phyloP scores from a whole-genome alignment of 305 asterid species.

The Striga hermonthica region DNA sequence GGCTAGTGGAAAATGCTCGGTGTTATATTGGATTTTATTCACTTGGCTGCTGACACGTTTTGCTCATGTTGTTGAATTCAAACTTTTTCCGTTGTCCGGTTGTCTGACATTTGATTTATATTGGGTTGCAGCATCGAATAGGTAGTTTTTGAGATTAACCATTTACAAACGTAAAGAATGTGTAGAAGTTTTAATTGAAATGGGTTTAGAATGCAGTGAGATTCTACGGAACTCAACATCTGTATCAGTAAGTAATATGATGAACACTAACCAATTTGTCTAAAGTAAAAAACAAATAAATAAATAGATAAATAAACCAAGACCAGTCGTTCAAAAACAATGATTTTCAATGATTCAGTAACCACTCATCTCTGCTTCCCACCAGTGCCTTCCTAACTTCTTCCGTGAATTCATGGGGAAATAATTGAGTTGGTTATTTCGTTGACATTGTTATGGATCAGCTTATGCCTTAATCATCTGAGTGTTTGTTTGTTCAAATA shows the following conservation, averaged over 20 bases:
- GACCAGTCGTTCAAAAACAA: not conserved
- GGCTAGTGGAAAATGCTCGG: no score
- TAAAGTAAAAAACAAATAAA: not conserved
- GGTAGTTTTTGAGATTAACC: no score
- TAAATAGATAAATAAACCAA: not conserved
- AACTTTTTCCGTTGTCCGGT: conserved; percentile 18
- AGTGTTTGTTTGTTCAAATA: conserved; percentile 29
- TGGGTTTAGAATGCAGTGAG: no score
- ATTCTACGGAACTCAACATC: no score
- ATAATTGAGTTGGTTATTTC: not conserved
- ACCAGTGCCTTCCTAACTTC: not conserved
- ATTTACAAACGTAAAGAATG: no score
- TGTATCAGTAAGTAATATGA: no score
- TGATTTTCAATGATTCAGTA: not conserved
- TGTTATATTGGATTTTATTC: no score
- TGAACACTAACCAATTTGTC: no score
- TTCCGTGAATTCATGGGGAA: not conserved
- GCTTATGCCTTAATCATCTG: conserved; percentile 4
- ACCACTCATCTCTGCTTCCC: not conserved
- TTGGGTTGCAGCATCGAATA: no score
- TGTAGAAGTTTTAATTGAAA: no score
- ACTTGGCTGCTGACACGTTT: no score
- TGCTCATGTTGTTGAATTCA: not conserved
- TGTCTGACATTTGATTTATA: no score
- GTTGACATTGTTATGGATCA: not conserved